phyloP scores from a whole-genome alignment of 305 asterid species.

The Fraxinus nigra region DNA sequence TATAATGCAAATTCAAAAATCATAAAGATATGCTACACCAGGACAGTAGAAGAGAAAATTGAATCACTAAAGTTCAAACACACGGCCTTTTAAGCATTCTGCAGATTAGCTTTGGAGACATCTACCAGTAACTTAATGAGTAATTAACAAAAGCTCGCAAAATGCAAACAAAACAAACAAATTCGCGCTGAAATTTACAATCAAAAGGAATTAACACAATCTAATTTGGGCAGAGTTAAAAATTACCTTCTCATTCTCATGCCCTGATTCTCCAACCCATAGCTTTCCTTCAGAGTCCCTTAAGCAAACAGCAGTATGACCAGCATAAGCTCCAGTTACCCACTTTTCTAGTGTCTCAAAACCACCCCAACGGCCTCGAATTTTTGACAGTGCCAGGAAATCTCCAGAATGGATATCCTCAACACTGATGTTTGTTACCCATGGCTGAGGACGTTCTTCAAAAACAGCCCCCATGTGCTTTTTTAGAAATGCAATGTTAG shows the following conservation, averaged over 20 bases:
- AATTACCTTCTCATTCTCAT: conserved; percentile 72
- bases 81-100: neutral
- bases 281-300: conserved; percentile 81
- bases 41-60: neutral
- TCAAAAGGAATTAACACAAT: neutral
- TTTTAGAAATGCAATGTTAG: conserved; percentile 73
- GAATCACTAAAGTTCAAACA: neutral
- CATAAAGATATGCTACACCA: neutral
- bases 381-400: conserved; percentile 83
- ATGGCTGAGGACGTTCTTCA: conserved; percentile 85
- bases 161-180: neutral
- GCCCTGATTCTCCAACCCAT: conserved; percentile 98
- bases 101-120: neutral
- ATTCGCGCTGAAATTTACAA: neutral
- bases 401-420: conserved; percentile 92
- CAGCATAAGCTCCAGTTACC: conserved; percentile 96
- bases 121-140: neutral
- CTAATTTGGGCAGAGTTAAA: conserved; percentile 3
- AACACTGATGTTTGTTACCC: conserved; percentile 68
- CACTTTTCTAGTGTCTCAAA: conserved; percentile 96
- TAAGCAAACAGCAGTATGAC: conserved; percentile 91
- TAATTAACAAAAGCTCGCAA: neutral
- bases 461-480: conserved; percentile 85
- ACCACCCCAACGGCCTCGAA: conserved; percentile 95
- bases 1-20: conserved; percentile 23